A percentile compares a stretch with the other conserved stretches of the same genome.
Conservation (phyloP, 352 stramenopile genomes). For the Pythium phragmitis region DNA sequence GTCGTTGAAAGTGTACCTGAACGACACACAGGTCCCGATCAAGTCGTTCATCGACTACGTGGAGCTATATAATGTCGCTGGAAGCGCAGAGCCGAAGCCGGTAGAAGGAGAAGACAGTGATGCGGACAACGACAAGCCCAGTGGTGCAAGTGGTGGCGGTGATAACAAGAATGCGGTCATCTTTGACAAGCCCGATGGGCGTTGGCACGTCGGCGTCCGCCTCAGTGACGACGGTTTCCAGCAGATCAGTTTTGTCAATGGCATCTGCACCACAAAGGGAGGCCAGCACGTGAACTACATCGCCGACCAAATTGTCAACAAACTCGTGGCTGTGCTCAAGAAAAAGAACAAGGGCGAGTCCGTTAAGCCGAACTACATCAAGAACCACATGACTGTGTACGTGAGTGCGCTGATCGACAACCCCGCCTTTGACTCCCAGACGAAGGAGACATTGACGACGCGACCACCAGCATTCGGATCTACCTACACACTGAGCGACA, state of each 20-base stretch:
- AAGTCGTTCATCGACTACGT: constrained; percentile 95
- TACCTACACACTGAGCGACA: constrained; percentile 82
- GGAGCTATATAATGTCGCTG: constrained; percentile 78
- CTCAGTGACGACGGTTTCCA: constrained; percentile 94
- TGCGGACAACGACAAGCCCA: constrained; percentile 15
- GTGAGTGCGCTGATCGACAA: constrained; percentile 97
- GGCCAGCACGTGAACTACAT: constrained; percentile 96
- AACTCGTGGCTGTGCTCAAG: constrained; percentile 90
- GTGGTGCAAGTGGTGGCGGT: constrained; percentile 31
- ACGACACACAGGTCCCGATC: constrained; percentile 91
- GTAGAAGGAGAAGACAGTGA: constrained; percentile 33
- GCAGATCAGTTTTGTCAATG: constrained; percentile 98
- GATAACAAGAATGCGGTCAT: constrained; percentile 55
- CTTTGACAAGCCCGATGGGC: constrained; percentile 92
- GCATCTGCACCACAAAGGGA: constrained; percentile 95
- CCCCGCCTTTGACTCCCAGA: constrained; percentile 97
- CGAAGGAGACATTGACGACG: constrained; percentile 97
- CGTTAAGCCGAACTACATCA: constrained; percentile 94
- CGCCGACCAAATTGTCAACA: constrained; percentile 87
- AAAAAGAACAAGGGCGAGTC: constrained; percentile 93
- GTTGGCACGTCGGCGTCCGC: constrained; percentile 94
- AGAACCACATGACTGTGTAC: constrained; percentile 96
- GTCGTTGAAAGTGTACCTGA: constrained; percentile 92
- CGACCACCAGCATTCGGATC: constrained; percentile 83
- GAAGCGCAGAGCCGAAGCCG: constrained; percentile 26